Percentiles rank a stretch among this genome's conserved stretches.
Evolutionary conservation across 2,329 filamentous ascomycete species (phyloP).

Genomic region (Fusarium buxicola): DNA sequence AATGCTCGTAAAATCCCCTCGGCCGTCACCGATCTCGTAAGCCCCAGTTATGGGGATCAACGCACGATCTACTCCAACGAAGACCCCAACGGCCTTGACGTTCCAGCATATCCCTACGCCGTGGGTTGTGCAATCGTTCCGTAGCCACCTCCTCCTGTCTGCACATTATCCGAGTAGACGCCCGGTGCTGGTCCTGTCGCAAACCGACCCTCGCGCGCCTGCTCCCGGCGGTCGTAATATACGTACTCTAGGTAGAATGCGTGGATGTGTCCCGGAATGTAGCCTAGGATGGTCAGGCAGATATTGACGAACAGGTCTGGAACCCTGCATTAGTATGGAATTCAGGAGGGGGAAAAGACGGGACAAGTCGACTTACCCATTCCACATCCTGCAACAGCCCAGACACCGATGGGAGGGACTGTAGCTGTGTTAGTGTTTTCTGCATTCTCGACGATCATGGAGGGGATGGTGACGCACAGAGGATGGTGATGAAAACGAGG

Average conservation of each 20-base stretch:
- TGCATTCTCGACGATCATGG: not conserved
- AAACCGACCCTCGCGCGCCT: constrained; percentile 67
- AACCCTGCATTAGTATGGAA: constrained; percentile 8
- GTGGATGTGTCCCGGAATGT: constrained; percentile 81
- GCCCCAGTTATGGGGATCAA: not conserved
- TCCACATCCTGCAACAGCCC: constrained; percentile 73
- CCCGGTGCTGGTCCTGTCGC: constrained; percentile 70
- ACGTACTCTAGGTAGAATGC: constrained; percentile 87
- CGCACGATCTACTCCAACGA: not conserved
- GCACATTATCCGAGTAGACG: constrained; percentile 78
- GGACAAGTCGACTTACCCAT: constrained; percentile 53
- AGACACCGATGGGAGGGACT: constrained; percentile 77
- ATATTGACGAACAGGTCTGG: constrained; percentile 74
- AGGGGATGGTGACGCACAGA: constrained; percentile 56
- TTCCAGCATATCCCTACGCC: constrained; percentile 13
- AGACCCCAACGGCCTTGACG: not conserved
- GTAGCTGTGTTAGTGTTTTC: constrained; percentile 36
- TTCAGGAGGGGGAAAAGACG: not conserved
- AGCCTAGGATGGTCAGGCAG: constrained; percentile 74
- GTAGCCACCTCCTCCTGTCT: constrained; percentile 76
- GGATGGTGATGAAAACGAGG: constrained; percentile 63
- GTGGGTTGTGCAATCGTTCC: constrained; percentile 59
- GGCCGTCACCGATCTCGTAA: not conserved
- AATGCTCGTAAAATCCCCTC: not conserved
- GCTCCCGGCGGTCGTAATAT: constrained; percentile 80